Conservation (phyloP, 116 monocot genomes). For the Dioscorea cayenensis region DNA sequence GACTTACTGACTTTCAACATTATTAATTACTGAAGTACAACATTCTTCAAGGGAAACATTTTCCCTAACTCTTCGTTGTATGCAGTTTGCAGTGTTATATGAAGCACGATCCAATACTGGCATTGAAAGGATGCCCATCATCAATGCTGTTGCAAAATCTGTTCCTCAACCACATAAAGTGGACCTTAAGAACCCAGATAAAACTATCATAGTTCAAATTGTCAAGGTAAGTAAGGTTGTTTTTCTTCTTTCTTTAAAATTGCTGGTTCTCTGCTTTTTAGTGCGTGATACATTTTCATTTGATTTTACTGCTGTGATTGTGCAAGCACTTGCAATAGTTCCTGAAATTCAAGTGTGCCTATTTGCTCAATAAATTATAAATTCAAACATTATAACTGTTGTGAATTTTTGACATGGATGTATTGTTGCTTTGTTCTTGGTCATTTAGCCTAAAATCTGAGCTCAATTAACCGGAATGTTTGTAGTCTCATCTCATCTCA, state of each 20-base stretch:
- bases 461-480: no score
- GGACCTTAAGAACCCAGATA: slow-evolving; percentile 85
- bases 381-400: no score
- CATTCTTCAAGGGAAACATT: neutral
- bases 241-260: neutral
- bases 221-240: slow-evolving; percentile 52
- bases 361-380: no score
- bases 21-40: neutral
- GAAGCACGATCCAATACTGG: slow-evolving; percentile 93
- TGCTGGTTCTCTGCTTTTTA: no score
- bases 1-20: neutral
- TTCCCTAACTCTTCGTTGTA: slow-evolving; percentile 5
- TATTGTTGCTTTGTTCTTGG: no score
- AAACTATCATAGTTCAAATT: slow-evolving; percentile 86
- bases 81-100: slow-evolving; percentile 93
- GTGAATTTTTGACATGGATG: no score
- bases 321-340: no score
- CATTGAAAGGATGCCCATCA: slow-evolving; percentile 87
- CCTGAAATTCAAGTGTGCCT: no score
- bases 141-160: slow-evolving; percentile 88
- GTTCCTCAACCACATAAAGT: slow-evolving; percentile 89
- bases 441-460: no score
- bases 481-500: no score
- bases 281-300: no score
- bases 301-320: no score